Evolutionary conservation across 768 basidiomycete species (phyloP).

Genomic region (Pholiota molesta): DNA sequence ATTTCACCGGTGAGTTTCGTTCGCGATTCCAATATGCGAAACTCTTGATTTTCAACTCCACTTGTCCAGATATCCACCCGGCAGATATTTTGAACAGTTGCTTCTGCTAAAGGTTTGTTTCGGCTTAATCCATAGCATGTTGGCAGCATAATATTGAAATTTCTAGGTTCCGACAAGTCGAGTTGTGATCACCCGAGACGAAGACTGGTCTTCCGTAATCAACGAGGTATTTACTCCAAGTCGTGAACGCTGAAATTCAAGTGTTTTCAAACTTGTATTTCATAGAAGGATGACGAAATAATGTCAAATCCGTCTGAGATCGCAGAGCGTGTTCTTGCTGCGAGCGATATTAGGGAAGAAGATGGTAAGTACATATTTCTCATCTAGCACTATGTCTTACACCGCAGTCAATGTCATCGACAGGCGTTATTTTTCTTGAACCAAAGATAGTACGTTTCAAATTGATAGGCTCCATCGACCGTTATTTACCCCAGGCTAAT

Average conservation of each 20-base stretch:
- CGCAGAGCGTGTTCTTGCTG: neutral
- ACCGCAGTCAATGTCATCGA: neutral
- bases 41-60: neutral
- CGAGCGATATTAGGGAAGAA: neutral
- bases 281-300: neutral
- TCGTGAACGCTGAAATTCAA: neutral
- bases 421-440: constrained; percentile 1
- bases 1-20: neutral
- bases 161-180: neutral
- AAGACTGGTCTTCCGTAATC: constrained; percentile 4
- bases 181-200: neutral
- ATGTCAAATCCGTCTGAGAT: neutral
- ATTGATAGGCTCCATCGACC: no score
- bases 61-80: neutral
- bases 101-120: neutral
- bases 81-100: neutral
- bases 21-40: neutral
- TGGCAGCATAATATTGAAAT: neutral
- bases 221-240: neutral
- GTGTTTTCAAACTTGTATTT: neutral
- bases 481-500: no score
- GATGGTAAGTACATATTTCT: neutral
- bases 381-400: neutral
- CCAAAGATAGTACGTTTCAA: neutral
- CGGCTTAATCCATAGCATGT: no score